Conservation (phyloP, 1,284 basidiomycete genomes). For the Gyrodon tennesseensis region DNA sequence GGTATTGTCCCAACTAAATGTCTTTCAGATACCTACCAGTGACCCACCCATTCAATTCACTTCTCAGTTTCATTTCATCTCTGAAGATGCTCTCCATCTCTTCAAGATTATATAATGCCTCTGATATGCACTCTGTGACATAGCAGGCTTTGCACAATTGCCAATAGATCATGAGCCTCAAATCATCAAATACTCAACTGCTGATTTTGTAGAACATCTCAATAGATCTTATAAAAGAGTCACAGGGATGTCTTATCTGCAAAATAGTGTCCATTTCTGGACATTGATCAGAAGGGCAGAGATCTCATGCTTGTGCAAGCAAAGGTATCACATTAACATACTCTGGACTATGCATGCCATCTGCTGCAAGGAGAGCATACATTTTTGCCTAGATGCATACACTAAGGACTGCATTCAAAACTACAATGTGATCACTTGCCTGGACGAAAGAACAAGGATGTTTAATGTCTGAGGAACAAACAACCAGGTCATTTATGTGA, state of each 20-base stretch:
- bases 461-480: slow-evolving; percentile 10
- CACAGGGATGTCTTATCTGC: slow-evolving; percentile 16
- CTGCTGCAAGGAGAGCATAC: slow-evolving; percentile 19
- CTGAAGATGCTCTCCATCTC: slow-evolving; percentile 19
- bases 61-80: slow-evolving; percentile 21
- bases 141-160: slow-evolving; percentile 25
- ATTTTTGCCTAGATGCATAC: slow-evolving; percentile 29
- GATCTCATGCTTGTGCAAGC: slow-evolving; percentile 15
- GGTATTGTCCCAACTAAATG: not conserved
- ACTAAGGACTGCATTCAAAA: not conserved
- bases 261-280: slow-evolving; percentile 24
- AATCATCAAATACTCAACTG: slow-evolving; percentile 31
- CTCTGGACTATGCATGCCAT: slow-evolving; percentile 10
- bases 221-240: not conserved
- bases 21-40: slow-evolving; percentile 15
- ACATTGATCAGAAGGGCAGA: slow-evolving; percentile 19
- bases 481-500: slow-evolving; percentile 7
- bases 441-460: slow-evolving; percentile 21
- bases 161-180: slow-evolving; percentile 23
- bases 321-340: slow-evolving; percentile 10
- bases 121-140: not conserved
- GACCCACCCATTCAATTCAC: slow-evolving; percentile 22
- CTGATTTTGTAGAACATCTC: slow-evolving; percentile 23
- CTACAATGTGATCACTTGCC: slow-evolving; percentile 14
- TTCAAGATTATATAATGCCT: slow-evolving; percentile 10